A percentile compares a stretch with the other conserved stretches of the same genome.
These are phyloP conservation scores for Ophiostoma himal-ulmi DNA, from an alignment of 2,329 filamentous ascomycete species.

Conservation along the genomic window DNA sequence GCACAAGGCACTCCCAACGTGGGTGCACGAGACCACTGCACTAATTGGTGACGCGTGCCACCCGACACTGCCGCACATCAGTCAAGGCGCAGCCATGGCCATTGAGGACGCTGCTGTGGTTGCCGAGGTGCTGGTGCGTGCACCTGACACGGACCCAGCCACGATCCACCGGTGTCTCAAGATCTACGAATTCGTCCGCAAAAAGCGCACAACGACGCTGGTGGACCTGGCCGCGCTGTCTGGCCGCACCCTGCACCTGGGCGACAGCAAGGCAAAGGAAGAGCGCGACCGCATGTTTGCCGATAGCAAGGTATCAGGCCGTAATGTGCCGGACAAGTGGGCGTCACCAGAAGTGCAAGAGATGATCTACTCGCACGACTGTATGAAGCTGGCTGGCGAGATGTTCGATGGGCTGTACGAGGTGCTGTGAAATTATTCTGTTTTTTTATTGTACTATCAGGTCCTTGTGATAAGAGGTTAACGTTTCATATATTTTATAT, in stretches of 20 bases:
- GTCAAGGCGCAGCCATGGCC: background rate
- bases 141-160: background rate
- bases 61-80: background rate
- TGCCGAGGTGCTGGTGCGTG: background rate
- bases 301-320: background rate
- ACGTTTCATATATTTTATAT: no score
- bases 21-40: background rate
- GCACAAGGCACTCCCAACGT: background rate
- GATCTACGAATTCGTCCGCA: background rate
- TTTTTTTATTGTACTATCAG: no score
- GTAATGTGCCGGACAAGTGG: background rate
- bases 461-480: no score
- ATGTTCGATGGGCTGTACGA: background rate
- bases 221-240: background rate
- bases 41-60: background rate
- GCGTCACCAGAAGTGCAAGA: background rate
- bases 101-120: background rate
- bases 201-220: background rate
- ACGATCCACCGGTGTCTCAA: background rate
- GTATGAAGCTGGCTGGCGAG: background rate
- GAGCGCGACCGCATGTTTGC: background rate
- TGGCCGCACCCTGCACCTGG: constrained; percentile 29
- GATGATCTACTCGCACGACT: background rate
- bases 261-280: background rate
- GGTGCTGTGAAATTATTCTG: background rate